These are phyloP conservation scores for Tetrapisispora fleetii DNA, from an alignment of 805 yeast genomes.

Conservation along the genomic window DNA sequence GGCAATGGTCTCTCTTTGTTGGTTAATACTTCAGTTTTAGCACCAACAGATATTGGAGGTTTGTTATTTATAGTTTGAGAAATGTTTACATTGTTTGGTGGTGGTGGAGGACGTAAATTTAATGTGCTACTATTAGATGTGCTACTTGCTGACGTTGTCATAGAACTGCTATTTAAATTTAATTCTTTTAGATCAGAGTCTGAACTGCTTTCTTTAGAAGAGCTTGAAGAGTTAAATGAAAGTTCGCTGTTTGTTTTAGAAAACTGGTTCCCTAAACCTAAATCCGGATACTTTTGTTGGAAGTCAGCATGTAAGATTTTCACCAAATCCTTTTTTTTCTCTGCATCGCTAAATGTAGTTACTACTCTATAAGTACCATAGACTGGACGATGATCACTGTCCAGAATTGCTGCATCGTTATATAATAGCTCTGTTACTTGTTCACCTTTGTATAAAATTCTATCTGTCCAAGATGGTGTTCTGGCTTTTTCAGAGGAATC, in stretches of 20 bases:
- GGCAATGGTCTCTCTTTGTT: background rate
- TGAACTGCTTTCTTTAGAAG: background rate
- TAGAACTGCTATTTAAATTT: background rate
- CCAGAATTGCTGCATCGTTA: constrained; percentile 48
- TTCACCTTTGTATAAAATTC: constrained; percentile 60
- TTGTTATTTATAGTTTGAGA: background rate
- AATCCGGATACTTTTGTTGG: constrained; percentile 29
- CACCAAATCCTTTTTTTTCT: constrained; percentile 42
- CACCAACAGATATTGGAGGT: no score
- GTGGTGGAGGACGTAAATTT: constrained; percentile 3
- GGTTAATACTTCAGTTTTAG: background rate
- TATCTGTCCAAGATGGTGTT: constrained; percentile 94
- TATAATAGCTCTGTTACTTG: constrained; percentile 55
- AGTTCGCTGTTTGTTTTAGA: background rate
- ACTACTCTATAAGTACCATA: constrained; percentile 62
- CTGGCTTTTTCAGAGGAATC: constrained; percentile 89
- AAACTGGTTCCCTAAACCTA: background rate
- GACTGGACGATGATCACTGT: constrained; percentile 92
- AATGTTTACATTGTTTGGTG: background rate
- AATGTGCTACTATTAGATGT: background rate
- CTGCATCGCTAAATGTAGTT: constrained; percentile 65
- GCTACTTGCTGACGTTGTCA: background rate
- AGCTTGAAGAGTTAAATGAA: background rate
- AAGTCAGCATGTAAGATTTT: constrained; percentile 50
- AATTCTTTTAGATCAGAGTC: background rate